Evolutionary conservation across 306 rosid species (phyloP), one percentile per base, ranked within the genome.

Genomic region (Cercis canadensis): DNA sequence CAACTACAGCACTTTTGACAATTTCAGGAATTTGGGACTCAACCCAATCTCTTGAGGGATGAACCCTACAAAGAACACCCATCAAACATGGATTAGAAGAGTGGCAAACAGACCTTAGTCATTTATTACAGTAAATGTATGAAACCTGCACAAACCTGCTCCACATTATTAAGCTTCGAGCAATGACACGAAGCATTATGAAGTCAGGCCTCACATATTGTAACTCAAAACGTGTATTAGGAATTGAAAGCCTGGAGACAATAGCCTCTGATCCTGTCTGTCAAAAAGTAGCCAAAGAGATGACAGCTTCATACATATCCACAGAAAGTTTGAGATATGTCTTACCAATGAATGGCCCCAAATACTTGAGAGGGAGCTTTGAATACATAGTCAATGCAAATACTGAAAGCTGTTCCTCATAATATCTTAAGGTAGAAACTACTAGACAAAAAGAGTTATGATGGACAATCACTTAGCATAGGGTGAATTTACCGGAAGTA

Each of bases 191-290:
- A 55, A 93, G 97, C 98, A 93, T 88, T 63, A 93, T 90, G 78
- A 93, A 93, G 85, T 93, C 98, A 61, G 98, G 98, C 75, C 98
- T 84, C 78, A 93, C 98, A 83, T 87, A 90, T 86, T 90, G 97
- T 79, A 93, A 81, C 81, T 90, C 98, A 83, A 84, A 93, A 72
- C 73, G 73, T 44, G 98, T 90, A 63, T 68, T 81, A 72, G 98
- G 98, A 51, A 93, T 88, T 63, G 89, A 83, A 57, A 93, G 89
- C 87, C 88, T 87, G 69, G 97, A 87, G 39, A 89, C 91, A 72
- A 88, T 89, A 70, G 88, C 89, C 80, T 88, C 87, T 31, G 98
- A 84, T 80, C 88, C 98, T 68, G 98, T 88, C 98, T 93, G 86
- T 81, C 39, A 53, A 79, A 46, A 75, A 71, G 75, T 52, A 80